Evolutionary conservation across 345 rosid species (phyloP).

Genomic region (Hibiscus trionum): DNA sequence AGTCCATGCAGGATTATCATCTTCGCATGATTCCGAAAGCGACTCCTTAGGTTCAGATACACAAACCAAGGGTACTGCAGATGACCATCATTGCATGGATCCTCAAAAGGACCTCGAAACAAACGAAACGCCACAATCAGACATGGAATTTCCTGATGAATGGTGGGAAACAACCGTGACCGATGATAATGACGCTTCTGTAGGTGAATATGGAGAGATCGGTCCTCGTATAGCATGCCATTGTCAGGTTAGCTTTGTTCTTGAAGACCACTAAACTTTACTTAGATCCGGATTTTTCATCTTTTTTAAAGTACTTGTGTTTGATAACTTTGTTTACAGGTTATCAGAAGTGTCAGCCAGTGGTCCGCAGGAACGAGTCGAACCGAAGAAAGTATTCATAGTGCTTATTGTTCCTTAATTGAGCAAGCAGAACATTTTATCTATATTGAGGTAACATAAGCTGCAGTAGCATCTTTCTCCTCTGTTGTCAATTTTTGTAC

Average conservation of each 20-base stretch:
- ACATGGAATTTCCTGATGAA: slow-evolving; percentile 32
- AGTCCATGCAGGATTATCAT: too few species aligned
- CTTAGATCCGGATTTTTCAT: not conserved
- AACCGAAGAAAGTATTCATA: slow-evolving; percentile 87
- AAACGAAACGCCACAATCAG: slow-evolving; percentile 10
- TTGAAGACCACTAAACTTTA: not conserved
- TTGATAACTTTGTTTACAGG: not conserved
- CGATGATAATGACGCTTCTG: slow-evolving; percentile 22
- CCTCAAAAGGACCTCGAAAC: slow-evolving; percentile 15
- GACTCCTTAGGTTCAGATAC: slow-evolving; percentile 22
- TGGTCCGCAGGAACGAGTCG: slow-evolving; percentile 93
- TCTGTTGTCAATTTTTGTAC: not conserved
- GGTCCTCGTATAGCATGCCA: slow-evolving; percentile 54
- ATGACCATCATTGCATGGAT: slow-evolving; percentile 21
- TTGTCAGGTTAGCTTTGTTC: slow-evolving; percentile 55
- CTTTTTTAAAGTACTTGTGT: not conserved
- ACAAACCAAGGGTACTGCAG: slow-evolving; percentile 14
- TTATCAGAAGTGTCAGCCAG: slow-evolving; percentile 72
- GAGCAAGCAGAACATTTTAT: slow-evolving; percentile 76
- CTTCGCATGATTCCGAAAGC: slow-evolving; percentile 13
- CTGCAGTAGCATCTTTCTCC: not conserved
- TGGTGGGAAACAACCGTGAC: slow-evolving; percentile 28
- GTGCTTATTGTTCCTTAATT: slow-evolving; percentile 69
- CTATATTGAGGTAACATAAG: slow-evolving; percentile 67
- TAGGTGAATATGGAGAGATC: slow-evolving; percentile 28